These are phyloP conservation scores for Asterionellopsis glacialis DNA, from an alignment of 108 stramenopile species.

Conservation along the genomic window DNA sequence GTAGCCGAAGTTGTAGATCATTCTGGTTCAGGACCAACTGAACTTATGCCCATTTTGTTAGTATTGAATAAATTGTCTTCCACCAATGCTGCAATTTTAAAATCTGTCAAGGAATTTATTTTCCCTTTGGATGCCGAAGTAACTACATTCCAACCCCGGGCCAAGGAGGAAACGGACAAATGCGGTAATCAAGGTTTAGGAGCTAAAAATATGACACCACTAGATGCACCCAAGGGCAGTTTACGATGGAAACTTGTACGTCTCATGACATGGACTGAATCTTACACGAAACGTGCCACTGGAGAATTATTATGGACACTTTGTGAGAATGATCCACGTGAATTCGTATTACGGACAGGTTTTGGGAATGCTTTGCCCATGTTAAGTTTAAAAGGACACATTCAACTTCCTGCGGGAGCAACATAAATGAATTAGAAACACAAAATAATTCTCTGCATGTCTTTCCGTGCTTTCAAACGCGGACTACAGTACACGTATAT, in stretches of 20 bases:
- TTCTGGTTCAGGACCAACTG: constrained; percentile 37
- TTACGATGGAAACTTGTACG: constrained; percentile 62
- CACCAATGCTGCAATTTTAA: constrained; percentile 25
- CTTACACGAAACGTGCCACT: constrained; percentile 66
- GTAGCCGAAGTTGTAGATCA: constrained; percentile 44
- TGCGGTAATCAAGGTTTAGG: constrained; percentile 13
- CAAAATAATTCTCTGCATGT: no score
- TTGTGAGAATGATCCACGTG: constrained; percentile 57
- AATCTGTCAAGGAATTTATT: constrained; percentile 38
- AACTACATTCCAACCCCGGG: constrained; percentile 7
- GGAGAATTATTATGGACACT: constrained; percentile 80
- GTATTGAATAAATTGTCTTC: constrained; percentile 44
- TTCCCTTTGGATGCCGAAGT: constrained; percentile 63
- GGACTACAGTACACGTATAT: no score
- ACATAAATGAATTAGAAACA: no score
- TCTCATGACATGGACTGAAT: constrained; percentile 72
- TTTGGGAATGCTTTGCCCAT: constrained; percentile 82
- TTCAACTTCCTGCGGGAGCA: constrained; percentile 35
- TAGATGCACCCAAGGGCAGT: constrained; percentile 76
- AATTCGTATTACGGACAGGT: constrained; percentile 68
- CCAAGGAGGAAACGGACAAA: constrained; percentile 13
- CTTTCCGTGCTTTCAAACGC: no score
- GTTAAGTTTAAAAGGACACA: constrained; percentile 67
- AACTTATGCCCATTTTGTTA: constrained; percentile 60
- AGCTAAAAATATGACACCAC: constrained; percentile 66